Conservation (phyloP, 2,329 filamentous ascomycete genomes). For the Bipolaris sorokiniana region DNA sequence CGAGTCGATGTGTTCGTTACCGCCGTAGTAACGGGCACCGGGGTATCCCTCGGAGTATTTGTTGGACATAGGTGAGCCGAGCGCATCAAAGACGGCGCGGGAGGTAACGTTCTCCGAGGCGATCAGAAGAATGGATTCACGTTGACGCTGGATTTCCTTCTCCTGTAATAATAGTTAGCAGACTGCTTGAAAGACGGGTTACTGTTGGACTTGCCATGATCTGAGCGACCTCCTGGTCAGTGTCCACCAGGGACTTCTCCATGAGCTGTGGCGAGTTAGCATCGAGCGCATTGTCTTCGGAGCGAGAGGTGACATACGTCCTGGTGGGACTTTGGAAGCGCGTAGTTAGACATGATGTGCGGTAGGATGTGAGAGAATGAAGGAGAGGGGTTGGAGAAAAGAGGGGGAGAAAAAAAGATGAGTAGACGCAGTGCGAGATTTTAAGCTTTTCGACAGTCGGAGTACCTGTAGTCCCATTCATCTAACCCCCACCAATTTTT, state of each 20-base stretch:
- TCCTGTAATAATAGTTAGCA: conserved; percentile 61
- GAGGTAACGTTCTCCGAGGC: conserved; percentile 51
- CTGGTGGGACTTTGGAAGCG: conserved; percentile 69
- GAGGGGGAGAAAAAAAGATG: conserved; percentile 4
- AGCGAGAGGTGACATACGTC: conserved; percentile 58
- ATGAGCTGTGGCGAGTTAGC: conserved; percentile 73
- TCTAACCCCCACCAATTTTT: conserved; percentile 31
- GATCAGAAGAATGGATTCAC: conserved; percentile 83
- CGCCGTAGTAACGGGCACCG: conserved; percentile 93
- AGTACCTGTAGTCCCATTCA: conserved; percentile 9
- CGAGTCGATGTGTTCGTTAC: conserved; percentile 94
- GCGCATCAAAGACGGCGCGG: conserved; percentile 49
- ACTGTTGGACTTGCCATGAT: conserved; percentile 80
- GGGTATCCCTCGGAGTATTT: conserved; percentile 99
- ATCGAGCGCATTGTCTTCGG: conserved; percentile 19
- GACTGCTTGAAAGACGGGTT: background rate
- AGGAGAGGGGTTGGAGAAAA: background rate
- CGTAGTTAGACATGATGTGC: conserved; percentile 59
- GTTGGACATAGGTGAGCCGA: conserved; percentile 70
- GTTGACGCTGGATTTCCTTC: conserved; percentile 93
- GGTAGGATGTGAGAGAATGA: conserved; percentile 16
- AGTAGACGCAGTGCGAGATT: conserved; percentile 6
- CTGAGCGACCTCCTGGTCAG: conserved; percentile 90
- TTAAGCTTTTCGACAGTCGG: conserved; percentile 18
- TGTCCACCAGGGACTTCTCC: conserved; percentile 90